phyloP scores from a whole-genome alignment of 371 early-diverging fungal species.

The Rhizopus arrhizus region DNA sequence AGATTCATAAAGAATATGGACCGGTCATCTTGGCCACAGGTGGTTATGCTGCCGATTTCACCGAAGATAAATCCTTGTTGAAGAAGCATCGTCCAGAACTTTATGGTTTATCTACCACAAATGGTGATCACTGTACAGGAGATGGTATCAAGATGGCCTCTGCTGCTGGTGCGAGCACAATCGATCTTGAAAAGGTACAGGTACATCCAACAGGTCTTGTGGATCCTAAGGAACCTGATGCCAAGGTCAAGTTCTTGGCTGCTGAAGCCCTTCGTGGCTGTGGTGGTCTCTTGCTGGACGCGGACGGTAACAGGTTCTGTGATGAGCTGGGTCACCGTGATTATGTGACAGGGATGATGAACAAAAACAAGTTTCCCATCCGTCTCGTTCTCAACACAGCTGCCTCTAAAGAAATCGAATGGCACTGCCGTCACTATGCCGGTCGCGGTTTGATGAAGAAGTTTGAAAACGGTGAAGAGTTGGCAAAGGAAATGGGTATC shows the following conservation, averaged over 20 bases:
- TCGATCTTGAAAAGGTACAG: conserved; percentile 96
- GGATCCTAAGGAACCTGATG: conserved; percentile 87
- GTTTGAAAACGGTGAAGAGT: conserved; percentile 70
- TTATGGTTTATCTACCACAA: conserved; percentile 78
- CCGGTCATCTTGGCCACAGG: conserved; percentile 95
- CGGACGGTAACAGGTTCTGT: conserved; percentile 88
- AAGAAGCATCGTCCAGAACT: conserved; percentile 74
- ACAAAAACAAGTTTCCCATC: conserved; percentile 83
- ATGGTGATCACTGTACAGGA: conserved; percentile 94
- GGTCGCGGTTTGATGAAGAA: conserved; percentile 89
- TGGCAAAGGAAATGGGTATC: conserved; percentile 85
- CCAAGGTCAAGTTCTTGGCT: conserved; percentile 86
- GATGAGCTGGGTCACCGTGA: conserved; percentile 92
- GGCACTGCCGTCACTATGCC: conserved; percentile 93
- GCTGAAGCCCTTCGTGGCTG: conserved; percentile 97
- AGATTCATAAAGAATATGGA: conserved; percentile 60
- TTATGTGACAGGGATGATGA: conserved; percentile 84
- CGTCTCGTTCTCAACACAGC: conserved; percentile 84
- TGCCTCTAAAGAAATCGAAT: conserved; percentile 88
- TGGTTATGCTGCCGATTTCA: conserved; percentile 85
- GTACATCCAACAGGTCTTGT: conserved; percentile 97
- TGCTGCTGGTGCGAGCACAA: conserved; percentile 80
- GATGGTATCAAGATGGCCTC: conserved; percentile 93
- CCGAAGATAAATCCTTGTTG: conserved; percentile 59
- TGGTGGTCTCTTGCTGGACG: conserved; percentile 87